Evolutionary conservation across 352 stramenopile genomes (phyloP).

Genomic region (Pythium sp.): DNA sequence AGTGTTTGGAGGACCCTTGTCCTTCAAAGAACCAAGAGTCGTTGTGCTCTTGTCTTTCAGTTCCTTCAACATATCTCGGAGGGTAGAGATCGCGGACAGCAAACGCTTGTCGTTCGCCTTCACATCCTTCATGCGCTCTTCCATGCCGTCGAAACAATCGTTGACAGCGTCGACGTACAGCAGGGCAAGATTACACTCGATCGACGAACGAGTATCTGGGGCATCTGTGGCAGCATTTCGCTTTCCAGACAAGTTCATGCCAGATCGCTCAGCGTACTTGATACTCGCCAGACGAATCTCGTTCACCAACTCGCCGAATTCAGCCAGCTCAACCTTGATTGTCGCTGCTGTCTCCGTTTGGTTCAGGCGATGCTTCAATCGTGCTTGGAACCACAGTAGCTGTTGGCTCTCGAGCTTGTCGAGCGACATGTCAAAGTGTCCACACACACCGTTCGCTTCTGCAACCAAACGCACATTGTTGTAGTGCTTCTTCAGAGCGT

Average conservation of each 20-base stretch:
- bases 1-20: conserved; percentile 53
- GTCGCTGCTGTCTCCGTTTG: conserved; percentile 76
- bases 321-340: conserved; percentile 82
- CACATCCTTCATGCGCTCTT: conserved; percentile 81
- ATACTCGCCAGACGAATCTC: conserved; percentile 70
- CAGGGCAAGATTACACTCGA: conserved; percentile 65
- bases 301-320: conserved; percentile 81
- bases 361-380: conserved; percentile 68
- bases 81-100: conserved; percentile 58
- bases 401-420: conserved; percentile 73
- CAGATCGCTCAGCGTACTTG: conserved; percentile 83
- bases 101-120: conserved; percentile 82
- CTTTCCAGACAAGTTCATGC: conserved; percentile 87
- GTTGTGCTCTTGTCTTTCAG: conserved; percentile 51
- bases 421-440: conserved; percentile 68
- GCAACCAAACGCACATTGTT: conserved; percentile 79
- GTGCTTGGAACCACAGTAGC: conserved; percentile 72
- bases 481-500: conserved; percentile 87
- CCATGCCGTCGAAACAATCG: conserved; percentile 78
- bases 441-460: conserved; percentile 79
- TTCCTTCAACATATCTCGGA: conserved; percentile 60
- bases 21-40: conserved; percentile 48
- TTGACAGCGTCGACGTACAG: conserved; percentile 62
- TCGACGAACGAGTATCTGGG: conserved; percentile 68
- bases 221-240: conserved; percentile 61